Base-by-base conservation (phyloP, 441 rosid species). In the Pelargonium cotyledonis region DNA sequence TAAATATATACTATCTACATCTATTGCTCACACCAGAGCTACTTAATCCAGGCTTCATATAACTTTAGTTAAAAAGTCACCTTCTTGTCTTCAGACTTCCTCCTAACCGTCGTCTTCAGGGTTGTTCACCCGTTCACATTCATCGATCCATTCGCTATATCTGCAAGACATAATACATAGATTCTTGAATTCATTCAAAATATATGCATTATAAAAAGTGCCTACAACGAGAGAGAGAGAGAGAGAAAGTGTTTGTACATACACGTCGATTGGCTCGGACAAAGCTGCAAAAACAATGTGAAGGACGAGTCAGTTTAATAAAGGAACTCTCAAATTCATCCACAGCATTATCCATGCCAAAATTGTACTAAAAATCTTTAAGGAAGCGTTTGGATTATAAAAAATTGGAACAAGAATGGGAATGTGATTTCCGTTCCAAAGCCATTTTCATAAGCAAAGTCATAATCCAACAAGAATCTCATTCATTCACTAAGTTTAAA, bases 191-290 rank as follows among this genome's bases (percentile, higher is more conserved):
- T 23, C 60, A 53, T 16, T 53, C 60, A 53, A 8, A 7, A 4
- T 7, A 60, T 3, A 29, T n/a, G 10, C 10, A 53, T 3, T 5
- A 51, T 67, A 14, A 40, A 12, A 60, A 67, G 35, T 14, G 47
- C 23, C 23, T 21, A 21, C 23, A 15, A 7, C 47, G 63, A 63
- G 23, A 5, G 5, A 67, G 9, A 55, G 63, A 63, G 23, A 5
- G 5, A 67, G 11, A 14, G 57, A 46, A 5, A 55, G 8, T 8
- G 65, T 66, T 46, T 9, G 43, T 38, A 80, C 93, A 91, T 88
- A 87, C 98, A 91, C 75, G 83, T 93, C 98, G 73, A 93, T 86
- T 41, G 97, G 78, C 76, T 93, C 98, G 1, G 89, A 79, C 55
- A 91, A 80, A 71, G 99, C 96, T 94, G 89, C 86, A 78, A 77